Evolutionary conservation across 352 stramenopile species (phyloP), one percentile per base, ranked within the genome.

Genomic region (Pythium scleroteichum): DNA sequence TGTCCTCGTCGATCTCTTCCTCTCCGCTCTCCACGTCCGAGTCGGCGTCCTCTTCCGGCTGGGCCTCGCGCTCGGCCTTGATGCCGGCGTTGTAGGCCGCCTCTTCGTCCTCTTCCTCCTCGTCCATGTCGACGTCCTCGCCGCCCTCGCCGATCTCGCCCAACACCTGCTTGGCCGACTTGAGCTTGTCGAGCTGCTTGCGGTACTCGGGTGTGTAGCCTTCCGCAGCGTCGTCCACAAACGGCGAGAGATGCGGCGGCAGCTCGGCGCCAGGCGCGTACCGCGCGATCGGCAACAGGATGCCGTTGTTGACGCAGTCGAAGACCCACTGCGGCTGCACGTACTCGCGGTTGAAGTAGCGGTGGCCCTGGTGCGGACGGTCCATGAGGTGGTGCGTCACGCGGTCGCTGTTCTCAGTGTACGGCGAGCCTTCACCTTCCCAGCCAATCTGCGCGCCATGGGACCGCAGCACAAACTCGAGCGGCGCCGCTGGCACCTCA

Each of bases 251-350:
- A 59, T 95, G 86, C 58, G 86, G 86, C 29, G 97, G 97, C 53
- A 99, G 83, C 22, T 85, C 75, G 2, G 73, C 82, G 19, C 97
- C 97, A n/a, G 97, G 92, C 27, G 78, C 78, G 73, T 99, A 99
- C 39, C 86, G 88, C 16, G 84, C 73, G 27, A 98, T 74, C 3
- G 97, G 97, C 46, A 99, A 69, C 32, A 98, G 46, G 41, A 99
- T 87, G 35, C 92, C 81, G 59, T 98, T 98, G 79, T 99, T 99
- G 27, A 98, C 83, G 27, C 84, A 96, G 82, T 99, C 98, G 51
- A 99, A 96, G 23, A 99, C 82, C 98, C 98, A 99, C 75, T 99
- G 98, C 33, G 98, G 98, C 81, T 99, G 98, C 42, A 99, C 85
- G 65, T 97, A 99, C 75, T 99, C 97, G 66, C 96, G 85, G 66